Evolutionary conservation across 2,329 filamentous ascomycete genomes (phyloP), one percentile per base, ranked within the genome.

Genomic region (Fusarium fracticaudum): DNA sequence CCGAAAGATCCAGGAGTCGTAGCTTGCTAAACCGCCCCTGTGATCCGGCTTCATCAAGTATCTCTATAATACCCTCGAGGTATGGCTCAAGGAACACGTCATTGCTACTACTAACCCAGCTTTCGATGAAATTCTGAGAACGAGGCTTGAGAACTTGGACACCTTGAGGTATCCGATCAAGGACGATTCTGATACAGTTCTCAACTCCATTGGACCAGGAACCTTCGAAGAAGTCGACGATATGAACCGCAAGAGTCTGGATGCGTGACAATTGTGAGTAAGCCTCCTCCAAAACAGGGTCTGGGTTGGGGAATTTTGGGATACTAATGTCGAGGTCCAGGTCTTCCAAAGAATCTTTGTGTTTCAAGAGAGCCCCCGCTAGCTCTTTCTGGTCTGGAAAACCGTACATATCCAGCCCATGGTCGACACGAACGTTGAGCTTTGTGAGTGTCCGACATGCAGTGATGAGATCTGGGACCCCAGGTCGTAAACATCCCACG

Each of bases 301-400:
- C 3, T 3, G 5, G 10, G 2, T 7, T 54, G 6, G 35, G 51
- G 6, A 13, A 18, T 0, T 3, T 3, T 4, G 11, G 3, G 2
- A 38, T 1, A 18, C 10, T 13, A 20, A 60, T 20, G 3, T 60
- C 20, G 14, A 40, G 5, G 4, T 60, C 43, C 1, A 60, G 3
- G 13, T 51, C 20, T 22, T 60, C 24, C 3, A 60, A 1, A 10
- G 57, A 24, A 8, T 15, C 13, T n/a, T n/a, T 38, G 0, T 60
- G 33, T 13, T 12, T 37, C 22, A n/a, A 4, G 2, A 60, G 0
- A 20, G 35, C 33, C 20, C 9, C 3, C 4, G 33, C 24, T n/a
- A 60, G 20, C 2, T 37, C 43, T 20, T 24, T 24, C 20, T 22
- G 15, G 12, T 33, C 57, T 14, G 40, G 55, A 11, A 26, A 15